Base-by-base conservation (phyloP, 768 basidiomycete species). In the Lentinula aciculospora region DNA sequence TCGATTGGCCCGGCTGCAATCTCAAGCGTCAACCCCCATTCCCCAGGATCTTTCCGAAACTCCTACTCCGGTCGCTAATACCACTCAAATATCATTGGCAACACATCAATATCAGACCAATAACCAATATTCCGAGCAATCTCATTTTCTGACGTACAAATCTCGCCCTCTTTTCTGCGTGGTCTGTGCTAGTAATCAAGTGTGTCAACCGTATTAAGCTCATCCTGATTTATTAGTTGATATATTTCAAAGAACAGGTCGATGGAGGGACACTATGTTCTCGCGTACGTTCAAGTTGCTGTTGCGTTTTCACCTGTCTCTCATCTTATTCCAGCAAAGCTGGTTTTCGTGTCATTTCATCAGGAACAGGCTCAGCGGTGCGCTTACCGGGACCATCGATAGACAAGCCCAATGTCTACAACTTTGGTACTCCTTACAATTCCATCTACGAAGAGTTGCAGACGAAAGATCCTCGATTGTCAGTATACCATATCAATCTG, bases 131-230 rank as follows among this genome's bases (percentile, higher is more conserved):
- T n/a, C 31, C 17, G 32, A 32, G 29, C 54, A 39, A 25, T 19
- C 67, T 40, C 34, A 61, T 51, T 23, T 40, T 13, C 37, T 70
- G 34, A 58, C 62, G 25, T 86, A 85, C 64, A 92, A 84, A 70
- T 73, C 79, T 10, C 78, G 90, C 10, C 93, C 92, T 2, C 68
- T 97, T 46, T 98, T 98, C 74, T 98, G 97, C 67, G 92, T 99
- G 8, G 97, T 98, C 31, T 99, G 97, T 68, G 96, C 97, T n/a
- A 98, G 94, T 67, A 99, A 99, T 68, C 93, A 98, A 77, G 95
- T 91, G 69, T 60, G 83, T 74, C 27, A 39, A 44, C 57, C 59
- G 40, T 61, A 50, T 46, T 48, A n/a, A 9, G 29, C 23, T 15
- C 10, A 23, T 3, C 3, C 46, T 10, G 21, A 45, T 49, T 23